Percentiles rank a stretch among this genome's conserved stretches.
Evolutionary conservation across 805 yeast genomes (phyloP).

Genomic region (Barnettozyma wickerhamii): DNA sequence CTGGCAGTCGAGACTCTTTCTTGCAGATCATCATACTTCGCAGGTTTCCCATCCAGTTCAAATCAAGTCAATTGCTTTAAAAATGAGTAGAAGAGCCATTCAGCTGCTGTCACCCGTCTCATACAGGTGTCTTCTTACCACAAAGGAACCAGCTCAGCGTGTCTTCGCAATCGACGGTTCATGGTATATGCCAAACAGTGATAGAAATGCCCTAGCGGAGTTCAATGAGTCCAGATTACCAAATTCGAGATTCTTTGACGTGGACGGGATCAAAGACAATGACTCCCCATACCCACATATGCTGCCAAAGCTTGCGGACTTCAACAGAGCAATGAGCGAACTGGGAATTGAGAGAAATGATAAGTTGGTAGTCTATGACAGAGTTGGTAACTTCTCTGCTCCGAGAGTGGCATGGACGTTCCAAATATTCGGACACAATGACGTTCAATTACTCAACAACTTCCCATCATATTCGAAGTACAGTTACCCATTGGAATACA

Average conservation of each 20-base stretch:
- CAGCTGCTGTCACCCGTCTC: slow-evolving; percentile 22
- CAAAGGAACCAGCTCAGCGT: slow-evolving; percentile 20
- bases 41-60: no score
- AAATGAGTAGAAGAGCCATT: slow-evolving; percentile 25
- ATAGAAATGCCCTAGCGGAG: slow-evolving; percentile 56
- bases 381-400: slow-evolving; percentile 76
- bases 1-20: no score
- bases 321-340: slow-evolving; percentile 46
- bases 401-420: slow-evolving; percentile 95
- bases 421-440: slow-evolving; percentile 69
- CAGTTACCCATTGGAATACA: slow-evolving; percentile 42
- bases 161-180: slow-evolving; percentile 76
- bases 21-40: no score
- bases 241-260: slow-evolving; percentile 69
- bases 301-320: slow-evolving; percentile 64
- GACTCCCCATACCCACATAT: slow-evolving; percentile 79
- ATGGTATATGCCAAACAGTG: slow-evolving; percentile 85
- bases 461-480: slow-evolving; percentile 46
- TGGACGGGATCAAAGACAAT: slow-evolving; percentile 62
- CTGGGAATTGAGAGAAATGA: slow-evolving; percentile 58
- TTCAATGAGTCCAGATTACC: slow-evolving; percentile 56
- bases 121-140: slow-evolving; percentile 20
- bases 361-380: slow-evolving; percentile 76
- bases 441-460: slow-evolving; percentile 68
- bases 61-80: not conserved